A percentile compares a stretch with the other conserved stretches of the same genome.
These are phyloP conservation scores for Chalaropsis ovoidea DNA, from an alignment of 2,329 filamentous ascomycete genomes.

Conservation along the genomic window DNA sequence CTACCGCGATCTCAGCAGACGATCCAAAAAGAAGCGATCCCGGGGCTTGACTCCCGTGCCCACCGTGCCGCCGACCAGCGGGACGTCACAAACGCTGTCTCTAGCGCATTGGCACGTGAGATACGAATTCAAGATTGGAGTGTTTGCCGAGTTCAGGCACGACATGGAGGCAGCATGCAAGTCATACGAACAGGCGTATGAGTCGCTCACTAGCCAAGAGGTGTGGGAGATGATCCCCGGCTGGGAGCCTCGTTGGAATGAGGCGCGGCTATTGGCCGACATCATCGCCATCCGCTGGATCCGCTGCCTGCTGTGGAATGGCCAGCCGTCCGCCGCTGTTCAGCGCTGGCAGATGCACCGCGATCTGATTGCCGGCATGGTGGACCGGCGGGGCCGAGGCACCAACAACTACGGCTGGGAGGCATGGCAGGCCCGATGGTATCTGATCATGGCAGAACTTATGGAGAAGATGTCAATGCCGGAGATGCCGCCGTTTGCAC, in stretches of 20 bases:
- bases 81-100: slow-evolving; percentile 77
- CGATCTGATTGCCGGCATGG: slow-evolving; percentile 60
- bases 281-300: slow-evolving; percentile 68
- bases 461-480: slow-evolving; percentile 46
- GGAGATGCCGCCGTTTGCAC: slow-evolving; percentile 39
- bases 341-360: slow-evolving; percentile 72
- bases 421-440: slow-evolving; percentile 78
- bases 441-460: slow-evolving; percentile 51
- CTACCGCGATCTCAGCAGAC: slow-evolving; percentile 88
- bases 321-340: slow-evolving; percentile 67
- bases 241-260: slow-evolving; percentile 85
- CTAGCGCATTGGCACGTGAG: slow-evolving; percentile 82
- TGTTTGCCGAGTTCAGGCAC: slow-evolving; percentile 86
- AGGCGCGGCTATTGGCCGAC: slow-evolving; percentile 81
- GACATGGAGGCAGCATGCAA: slow-evolving; percentile 81
- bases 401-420: slow-evolving; percentile 86
- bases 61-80: slow-evolving; percentile 69
- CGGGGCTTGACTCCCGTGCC: slow-evolving; percentile 68
- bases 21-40: slow-evolving; percentile 77
- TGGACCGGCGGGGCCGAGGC: slow-evolving; percentile 75
- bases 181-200: slow-evolving; percentile 80
- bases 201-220: slow-evolving; percentile 69
- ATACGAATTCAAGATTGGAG: slow-evolving; percentile 86
- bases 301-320: slow-evolving; percentile 71
- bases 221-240: slow-evolving; percentile 79